Conservation (phyloP, 305 asterid genomes). For the Rubia occidens region DNA sequence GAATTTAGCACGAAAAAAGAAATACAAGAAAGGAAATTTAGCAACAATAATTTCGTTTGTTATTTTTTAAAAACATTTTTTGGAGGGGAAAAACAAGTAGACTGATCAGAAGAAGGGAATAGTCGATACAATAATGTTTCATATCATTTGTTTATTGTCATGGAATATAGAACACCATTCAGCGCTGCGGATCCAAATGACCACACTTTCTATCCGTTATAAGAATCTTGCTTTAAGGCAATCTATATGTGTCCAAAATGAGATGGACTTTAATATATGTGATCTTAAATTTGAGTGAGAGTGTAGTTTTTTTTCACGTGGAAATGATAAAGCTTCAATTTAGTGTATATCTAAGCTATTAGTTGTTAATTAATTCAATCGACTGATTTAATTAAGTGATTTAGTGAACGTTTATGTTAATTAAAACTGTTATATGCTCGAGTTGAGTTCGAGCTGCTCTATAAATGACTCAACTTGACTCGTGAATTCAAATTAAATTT, state of each 20-base stretch:
- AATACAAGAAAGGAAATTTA: not conserved
- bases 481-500: too few relatives aligned
- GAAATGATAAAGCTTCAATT: not conserved
- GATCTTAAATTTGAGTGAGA: not conserved
- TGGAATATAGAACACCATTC: not conserved
- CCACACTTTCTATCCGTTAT: too few relatives aligned
- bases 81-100: not conserved
- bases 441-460: too few relatives aligned
- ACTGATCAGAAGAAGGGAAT: not conserved
- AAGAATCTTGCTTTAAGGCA: not conserved
- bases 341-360: too few relatives aligned
- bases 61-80: not conserved
- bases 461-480: too few relatives aligned
- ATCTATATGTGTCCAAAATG: not conserved
- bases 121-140: not conserved
- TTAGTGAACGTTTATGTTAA: too few relatives aligned
- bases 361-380: too few relatives aligned
- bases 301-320: not conserved
- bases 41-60: not conserved
- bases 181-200: not conserved
- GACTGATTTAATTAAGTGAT: too few relatives aligned
- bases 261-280: not conserved
- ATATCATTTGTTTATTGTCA: not conserved
- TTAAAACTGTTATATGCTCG: too few relatives aligned
- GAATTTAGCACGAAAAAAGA: too few relatives aligned